Evolutionary conservation across 208 protist genomes (phyloP).

Genomic region (Acanthamoeba triangularis): DNA sequence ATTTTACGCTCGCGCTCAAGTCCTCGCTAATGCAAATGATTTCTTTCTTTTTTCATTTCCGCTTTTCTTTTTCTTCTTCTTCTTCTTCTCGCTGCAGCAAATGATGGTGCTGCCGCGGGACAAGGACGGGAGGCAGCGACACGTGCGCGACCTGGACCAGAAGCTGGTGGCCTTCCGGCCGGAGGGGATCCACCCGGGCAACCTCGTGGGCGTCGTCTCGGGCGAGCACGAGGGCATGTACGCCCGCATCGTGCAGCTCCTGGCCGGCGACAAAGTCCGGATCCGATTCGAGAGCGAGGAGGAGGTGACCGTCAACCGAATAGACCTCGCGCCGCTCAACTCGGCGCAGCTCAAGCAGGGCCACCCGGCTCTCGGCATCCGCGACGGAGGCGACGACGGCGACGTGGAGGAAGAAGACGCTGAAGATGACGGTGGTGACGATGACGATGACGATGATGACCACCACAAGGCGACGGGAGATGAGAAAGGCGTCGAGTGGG

Average conservation of each 20-base stretch:
- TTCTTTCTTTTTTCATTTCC: too few relatives aligned
- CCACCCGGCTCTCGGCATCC: slow-evolving; percentile 13
- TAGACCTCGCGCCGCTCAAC: slow-evolving; percentile 9
- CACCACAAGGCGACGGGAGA: neutral
- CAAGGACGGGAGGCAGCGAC: slow-evolving; percentile 46
- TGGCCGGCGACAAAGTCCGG: slow-evolving; percentile 25
- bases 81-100: neutral
- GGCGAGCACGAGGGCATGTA: slow-evolving; percentile 67
- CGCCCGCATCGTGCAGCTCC: neutral
- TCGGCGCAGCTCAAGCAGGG: neutral
- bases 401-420: neutral
- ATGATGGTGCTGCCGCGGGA: slow-evolving; percentile 55
- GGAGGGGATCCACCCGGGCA: slow-evolving; percentile 2
- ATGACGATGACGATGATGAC: neutral
- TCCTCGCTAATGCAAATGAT: neutral
- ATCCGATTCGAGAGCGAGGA: slow-evolving; percentile 33
- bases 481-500: neutral
- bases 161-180: slow-evolving; percentile 21
- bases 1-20: neutral
- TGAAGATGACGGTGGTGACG: neutral
- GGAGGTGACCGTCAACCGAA: slow-evolving; percentile 14
- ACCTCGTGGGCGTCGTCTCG: neutral
- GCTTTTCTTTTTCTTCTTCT: neutral
- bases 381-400: neutral
- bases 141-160: slow-evolving; percentile 50